Evolutionary conservation across 345 rosid species (phyloP), one percentile per base, ranked within the genome.

Genomic region (Corchorus capsularis): DNA sequence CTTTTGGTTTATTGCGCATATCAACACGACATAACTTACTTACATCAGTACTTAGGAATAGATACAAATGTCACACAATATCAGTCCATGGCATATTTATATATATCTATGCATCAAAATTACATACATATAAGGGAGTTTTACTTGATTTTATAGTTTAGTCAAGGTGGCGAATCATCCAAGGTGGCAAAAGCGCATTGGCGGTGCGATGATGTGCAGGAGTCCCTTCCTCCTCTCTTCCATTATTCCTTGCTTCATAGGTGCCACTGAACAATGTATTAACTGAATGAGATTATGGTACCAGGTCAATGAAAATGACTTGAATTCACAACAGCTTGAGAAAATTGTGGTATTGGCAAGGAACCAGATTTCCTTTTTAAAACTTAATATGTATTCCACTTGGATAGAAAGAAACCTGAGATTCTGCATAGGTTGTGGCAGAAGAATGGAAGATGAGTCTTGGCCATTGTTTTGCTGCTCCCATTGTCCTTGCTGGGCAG

Each of bases 391-490:
- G n/a, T n/a, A n/a, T n/a, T n/a, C n/a, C n/a, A n/a, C n/a, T n/a
- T n/a, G n/a, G n/a, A n/a, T n/a, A n/a, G 71, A 52, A n/a, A 37
- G 41, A 69, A 55, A 93, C 97, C 96, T 87, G 55, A 75, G 69
- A 80, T 69, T 72, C 20, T 82, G 79, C 43, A 77, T 47, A 60
- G 85, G 84, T 50, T 82, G 92, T 45, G 86, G 75, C 52, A 66
- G 69, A 76, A 78, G 79, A 69, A 80, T 20, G 4, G 89, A 69
- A 65, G 89, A 71, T 46, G 91, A 76, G 79, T 82, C 82, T 62
- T 79, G 77, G 64, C 71, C 78, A 19, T 53, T 46, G 37, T 77
- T 75, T 75, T 79, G 87, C 32, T 74, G 85, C 63, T 81, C 77
- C 84, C 74, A 67, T 10, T 78, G 82, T 55, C 67, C 72, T 61